Percentiles rank a stretch among this genome's conserved stretches.
These are phyloP conservation scores for Wickerhamiella sorbophila DNA, from an alignment of 805 yeast species.

Conservation along the genomic window DNA sequence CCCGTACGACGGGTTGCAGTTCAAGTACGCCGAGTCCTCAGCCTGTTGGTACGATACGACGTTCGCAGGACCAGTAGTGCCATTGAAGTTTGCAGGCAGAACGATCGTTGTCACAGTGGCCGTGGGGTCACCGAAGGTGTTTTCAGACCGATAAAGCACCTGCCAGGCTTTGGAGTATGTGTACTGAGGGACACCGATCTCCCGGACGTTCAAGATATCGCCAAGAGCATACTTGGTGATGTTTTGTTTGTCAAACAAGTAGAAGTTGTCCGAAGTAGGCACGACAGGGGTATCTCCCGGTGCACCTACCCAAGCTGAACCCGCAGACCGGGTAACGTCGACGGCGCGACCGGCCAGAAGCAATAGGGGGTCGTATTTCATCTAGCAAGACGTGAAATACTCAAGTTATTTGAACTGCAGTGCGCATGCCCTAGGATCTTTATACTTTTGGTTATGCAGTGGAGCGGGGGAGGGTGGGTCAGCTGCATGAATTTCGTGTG, in stretches of 20 bases:
- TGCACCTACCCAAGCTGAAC: conserved; percentile 10
- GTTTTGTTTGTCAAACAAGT: conserved; percentile 5
- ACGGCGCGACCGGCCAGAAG: too few relatives aligned
- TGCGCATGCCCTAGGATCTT: too few relatives aligned
- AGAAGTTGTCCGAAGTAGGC: conserved; percentile 14
- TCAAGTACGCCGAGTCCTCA: conserved; percentile 18
- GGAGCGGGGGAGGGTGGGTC: too few relatives aligned
- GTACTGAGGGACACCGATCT: conserved; percentile 9
- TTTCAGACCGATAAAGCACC: conserved; percentile 14
- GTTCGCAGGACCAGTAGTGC: conserved; percentile 3
- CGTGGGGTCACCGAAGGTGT: conserved; percentile 14
- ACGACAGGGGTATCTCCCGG: conserved; percentile 7
- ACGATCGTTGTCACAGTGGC: conserved; percentile 18
- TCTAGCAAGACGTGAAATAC: too few relatives aligned
- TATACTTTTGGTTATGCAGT: too few relatives aligned
- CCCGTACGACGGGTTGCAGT: conserved; percentile 21
- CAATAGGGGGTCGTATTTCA: too few relatives aligned
- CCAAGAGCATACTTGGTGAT: conserved; percentile 8
- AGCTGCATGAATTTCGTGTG: too few relatives aligned
- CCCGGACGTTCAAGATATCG: conserved; percentile 10
- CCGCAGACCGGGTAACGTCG: too few relatives aligned
- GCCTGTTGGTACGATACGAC: conserved; percentile 18
- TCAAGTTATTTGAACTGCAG: too few relatives aligned
- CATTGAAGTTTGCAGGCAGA: conserved; percentile 13
- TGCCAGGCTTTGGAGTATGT: conserved; percentile 16